Base-by-base conservation (phyloP, 1,284 basidiomycete species). In the Ceratobasidium sp. region DNA sequence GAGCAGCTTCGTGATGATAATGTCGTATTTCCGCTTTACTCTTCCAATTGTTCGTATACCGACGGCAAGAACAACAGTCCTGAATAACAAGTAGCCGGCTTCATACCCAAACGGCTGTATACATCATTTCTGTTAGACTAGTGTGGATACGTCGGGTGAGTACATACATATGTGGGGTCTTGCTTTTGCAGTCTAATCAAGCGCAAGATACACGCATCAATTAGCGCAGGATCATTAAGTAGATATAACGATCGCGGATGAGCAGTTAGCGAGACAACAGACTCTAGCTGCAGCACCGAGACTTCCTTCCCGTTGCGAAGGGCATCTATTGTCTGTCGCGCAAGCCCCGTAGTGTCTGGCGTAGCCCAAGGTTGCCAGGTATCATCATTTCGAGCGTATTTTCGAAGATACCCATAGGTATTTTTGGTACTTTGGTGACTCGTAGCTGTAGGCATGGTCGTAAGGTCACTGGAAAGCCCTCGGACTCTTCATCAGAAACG, bases 361-460 rank as follows among this genome's bases (percentile, higher is more conserved):
- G 49, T 51, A n/a, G 20, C 53, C 39, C 23, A 44, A 33, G 67
- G 67, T 51, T n/a, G 15, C 67, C 67, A 69, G 26, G 67, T 69
- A 42, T 33, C 26, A 33, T 33, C 49, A 6, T 18, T 69, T 15
- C 49, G 67, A 53, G 46, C 26, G 28, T 69, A 69, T 18, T 51
- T 69, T 6, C n/a, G 7, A 3, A 69, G 23, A 20, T 69, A 69
- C 5, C 10, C 26, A n/a, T 60, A 60, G 55, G 33, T 33, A 33
- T 33, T 33, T 33, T 33, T 33, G 33, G 33, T 33, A 33, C 33
- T 33, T 33, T 33, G 33, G 33, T 33, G 33, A 33, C 33, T 33
- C 33, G 33, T 33, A 33, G 33, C 33, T 4, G 33, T 4, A 33
- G 33, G 33, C 33, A 33, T 33, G 33, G 33, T 33, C 33, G 33